phyloP scores from a whole-genome alignment of 2,329 filamentous ascomycete species.

The Akanthomyces dipterigenus region DNA sequence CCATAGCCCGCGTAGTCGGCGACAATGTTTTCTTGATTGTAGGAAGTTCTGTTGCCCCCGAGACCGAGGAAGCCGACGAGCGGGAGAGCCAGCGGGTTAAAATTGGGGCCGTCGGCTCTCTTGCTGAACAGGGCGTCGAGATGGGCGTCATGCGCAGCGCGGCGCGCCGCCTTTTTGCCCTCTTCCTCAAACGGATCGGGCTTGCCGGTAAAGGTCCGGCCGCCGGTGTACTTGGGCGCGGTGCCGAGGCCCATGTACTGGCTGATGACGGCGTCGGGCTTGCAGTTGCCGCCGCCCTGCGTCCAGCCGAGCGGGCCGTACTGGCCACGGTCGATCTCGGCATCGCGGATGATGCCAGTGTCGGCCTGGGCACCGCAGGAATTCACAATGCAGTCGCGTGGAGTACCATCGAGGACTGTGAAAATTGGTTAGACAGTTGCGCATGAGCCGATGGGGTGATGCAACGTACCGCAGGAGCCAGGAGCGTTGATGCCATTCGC shows the following conservation, averaged over 20 bases:
- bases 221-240: conserved; percentile 1
- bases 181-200: background rate
- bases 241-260: conserved; percentile 7
- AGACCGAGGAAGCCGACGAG: background rate
- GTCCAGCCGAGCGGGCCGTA: conserved; percentile 8
- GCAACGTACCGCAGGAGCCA: conserved; percentile 7
- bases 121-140: too few species aligned
- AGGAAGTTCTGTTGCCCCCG: background rate
- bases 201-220: background rate
- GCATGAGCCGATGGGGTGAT: background rate
- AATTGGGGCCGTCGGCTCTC: too few species aligned
- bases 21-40: background rate
- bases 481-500: conserved; percentile 9
- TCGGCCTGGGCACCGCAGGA: conserved; percentile 11
- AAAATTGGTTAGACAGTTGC: background rate
- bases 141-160: too few species aligned
- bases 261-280: conserved; percentile 2
- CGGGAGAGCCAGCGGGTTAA: too few species aligned
- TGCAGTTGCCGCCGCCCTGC: conserved; percentile 7
- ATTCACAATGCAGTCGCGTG: conserved; percentile 12
- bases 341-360: conserved; percentile 11
- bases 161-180: too few species aligned
- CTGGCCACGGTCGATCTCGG: conserved; percentile 6
- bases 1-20: conserved; percentile 1
- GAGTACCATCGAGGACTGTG: conserved; percentile 9